These are phyloP conservation scores for Acanthamoeba culbertsoni DNA, from an alignment of 208 protist species.

Conservation along the genomic window DNA sequence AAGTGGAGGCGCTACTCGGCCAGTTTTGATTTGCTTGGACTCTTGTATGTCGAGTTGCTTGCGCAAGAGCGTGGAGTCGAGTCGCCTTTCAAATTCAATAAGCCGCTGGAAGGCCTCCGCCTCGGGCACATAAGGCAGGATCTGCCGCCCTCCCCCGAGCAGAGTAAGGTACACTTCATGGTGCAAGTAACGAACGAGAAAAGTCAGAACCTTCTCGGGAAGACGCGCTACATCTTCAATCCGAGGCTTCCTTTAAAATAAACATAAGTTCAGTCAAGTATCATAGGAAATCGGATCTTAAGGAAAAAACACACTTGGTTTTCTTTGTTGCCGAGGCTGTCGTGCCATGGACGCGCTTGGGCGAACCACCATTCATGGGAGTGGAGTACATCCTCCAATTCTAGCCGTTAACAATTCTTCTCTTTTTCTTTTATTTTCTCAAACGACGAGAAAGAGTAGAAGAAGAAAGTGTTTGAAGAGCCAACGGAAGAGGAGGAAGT, in stretches of 20 bases:
- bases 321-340: neutral
- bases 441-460: too few species aligned
- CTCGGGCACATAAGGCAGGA: conserved; percentile 9
- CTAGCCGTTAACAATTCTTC: too few species aligned
- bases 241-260: neutral
- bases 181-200: neutral
- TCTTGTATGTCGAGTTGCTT: conserved; percentile 48
- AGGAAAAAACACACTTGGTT: neutral
- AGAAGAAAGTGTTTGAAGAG: too few species aligned
- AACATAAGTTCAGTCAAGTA: too few species aligned
- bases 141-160: neutral
- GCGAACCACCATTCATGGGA: too few species aligned
- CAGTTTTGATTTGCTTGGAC: neutral
- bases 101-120: neutral
- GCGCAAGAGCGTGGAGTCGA: conserved; percentile 10
- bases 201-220: neutral
- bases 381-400: too few species aligned
- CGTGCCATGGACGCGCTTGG: too few species aligned
- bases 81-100: conserved; percentile 1
- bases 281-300: neutral
- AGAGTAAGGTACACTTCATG: neutral
- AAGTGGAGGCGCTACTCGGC: neutral
- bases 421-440: too few species aligned
- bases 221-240: neutral
- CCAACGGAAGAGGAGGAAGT: too few species aligned